A percentile compares a stretch with the other conserved stretches of the same genome.
Conservation (phyloP, 2,329 filamentous ascomycete genomes). For the Trichocomaceae sp. region DNA sequence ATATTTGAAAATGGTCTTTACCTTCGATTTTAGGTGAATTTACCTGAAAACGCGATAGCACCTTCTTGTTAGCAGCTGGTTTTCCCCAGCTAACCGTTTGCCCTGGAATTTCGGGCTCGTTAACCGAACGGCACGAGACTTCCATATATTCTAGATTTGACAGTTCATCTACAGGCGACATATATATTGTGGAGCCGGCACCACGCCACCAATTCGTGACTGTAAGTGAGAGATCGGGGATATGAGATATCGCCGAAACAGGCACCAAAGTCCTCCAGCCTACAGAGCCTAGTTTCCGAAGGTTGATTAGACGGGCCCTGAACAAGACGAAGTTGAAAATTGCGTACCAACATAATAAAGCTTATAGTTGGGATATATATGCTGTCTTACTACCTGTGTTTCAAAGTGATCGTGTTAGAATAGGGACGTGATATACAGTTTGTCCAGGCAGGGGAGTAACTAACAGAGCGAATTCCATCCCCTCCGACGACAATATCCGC, state of each 20-base stretch:
- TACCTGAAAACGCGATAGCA: background rate
- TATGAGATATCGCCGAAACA: background rate
- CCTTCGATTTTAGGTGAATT: too few species aligned
- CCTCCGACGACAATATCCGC: background rate
- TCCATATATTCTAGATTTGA: background rate
- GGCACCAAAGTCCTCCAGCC: background rate
- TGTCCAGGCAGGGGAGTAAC: background rate
- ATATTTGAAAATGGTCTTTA: too few species aligned
- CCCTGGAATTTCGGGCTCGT: background rate
- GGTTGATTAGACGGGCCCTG: too few species aligned
- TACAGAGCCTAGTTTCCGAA: background rate
- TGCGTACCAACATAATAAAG: too few species aligned
- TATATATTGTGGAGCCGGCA: background rate
- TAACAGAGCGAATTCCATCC: background rate
- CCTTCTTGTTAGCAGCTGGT: background rate
- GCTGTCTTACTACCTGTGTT: too few species aligned
- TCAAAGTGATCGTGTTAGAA: too few species aligned
- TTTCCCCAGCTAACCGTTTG: background rate
- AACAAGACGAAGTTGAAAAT: too few species aligned
- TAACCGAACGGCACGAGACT: background rate
- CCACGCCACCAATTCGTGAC: background rate
- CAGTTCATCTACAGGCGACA: background rate
- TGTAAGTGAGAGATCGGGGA: background rate
- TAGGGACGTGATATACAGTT: too few species aligned
- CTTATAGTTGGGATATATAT: too few species aligned